Percentiles rank a stretch among this genome's conserved stretches.
Evolutionary conservation across 208 protist species (phyloP).

Genomic region (Leishmania aethiopica): DNA sequence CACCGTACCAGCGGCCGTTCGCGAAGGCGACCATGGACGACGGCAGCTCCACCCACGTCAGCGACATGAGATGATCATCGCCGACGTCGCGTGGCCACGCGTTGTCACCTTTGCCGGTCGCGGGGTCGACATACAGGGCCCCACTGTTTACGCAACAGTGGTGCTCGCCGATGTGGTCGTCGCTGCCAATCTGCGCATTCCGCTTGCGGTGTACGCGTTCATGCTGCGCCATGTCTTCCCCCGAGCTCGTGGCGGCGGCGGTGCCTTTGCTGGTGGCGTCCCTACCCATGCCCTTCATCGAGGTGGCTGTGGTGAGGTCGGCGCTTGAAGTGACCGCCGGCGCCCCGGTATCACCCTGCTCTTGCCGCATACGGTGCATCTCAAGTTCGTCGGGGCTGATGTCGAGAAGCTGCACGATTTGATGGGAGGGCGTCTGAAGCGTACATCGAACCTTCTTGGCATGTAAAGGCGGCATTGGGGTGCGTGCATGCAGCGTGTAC

Average conservation of each 20-base stretch:
- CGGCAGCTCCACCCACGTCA: slow-evolving; percentile 60
- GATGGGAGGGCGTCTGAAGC: neutral
- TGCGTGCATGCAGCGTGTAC: slow-evolving; percentile 10
- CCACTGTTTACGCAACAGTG: neutral
- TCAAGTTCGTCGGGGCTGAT: slow-evolving; percentile 10
- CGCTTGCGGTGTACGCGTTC: no score
- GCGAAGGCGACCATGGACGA: slow-evolving; percentile 82
- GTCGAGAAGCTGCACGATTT: slow-evolving; percentile 19
- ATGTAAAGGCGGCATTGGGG: slow-evolving; percentile 13
- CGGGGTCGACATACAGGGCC: neutral
- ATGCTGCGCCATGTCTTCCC: neutral
- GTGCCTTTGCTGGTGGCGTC: neutral
- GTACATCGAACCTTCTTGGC: slow-evolving; percentile 12
- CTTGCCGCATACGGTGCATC: slow-evolving; percentile 7
- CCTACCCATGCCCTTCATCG: neutral
- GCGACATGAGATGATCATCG: slow-evolving; percentile 6
- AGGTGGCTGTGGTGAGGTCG: neutral
- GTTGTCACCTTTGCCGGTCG: neutral
- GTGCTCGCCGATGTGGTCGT: neutral
- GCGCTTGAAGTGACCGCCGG: neutral
- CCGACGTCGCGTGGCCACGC: neutral
- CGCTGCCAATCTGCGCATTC: neutral
- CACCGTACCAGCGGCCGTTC: slow-evolving; percentile 85
- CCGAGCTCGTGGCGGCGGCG: neutral
- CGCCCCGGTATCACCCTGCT: neutral